A percentile compares a stretch with the other conserved stretches of the same genome.
These are phyloP conservation scores for Pythium biforme DNA, from an alignment of 352 stramenopile genomes.

Conservation along the genomic window DNA sequence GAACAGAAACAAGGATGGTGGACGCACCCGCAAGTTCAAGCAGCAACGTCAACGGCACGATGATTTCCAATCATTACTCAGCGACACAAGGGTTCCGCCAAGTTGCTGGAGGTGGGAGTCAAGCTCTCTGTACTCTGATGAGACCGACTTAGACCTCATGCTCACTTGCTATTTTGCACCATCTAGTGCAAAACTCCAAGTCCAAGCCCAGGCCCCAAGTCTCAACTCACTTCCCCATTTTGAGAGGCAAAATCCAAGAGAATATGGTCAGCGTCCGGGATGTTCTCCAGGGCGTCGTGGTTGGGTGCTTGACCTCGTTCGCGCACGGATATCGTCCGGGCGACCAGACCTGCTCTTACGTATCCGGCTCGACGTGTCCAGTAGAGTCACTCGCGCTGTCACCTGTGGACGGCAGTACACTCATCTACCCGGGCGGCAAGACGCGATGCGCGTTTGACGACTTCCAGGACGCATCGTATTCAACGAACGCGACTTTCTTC, in stretches of 20 bases:
- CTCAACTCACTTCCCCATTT: too few relatives aligned
- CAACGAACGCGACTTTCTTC: constrained; percentile 47
- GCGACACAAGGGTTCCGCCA: too few relatives aligned
- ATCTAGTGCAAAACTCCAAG: too few relatives aligned
- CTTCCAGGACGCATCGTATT: constrained; percentile 32
- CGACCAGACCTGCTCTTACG: constrained; percentile 17
- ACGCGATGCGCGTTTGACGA: constrained; percentile 51
- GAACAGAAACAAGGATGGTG: background rate
- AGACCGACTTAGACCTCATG: too few relatives aligned
- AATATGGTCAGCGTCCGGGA: too few relatives aligned
- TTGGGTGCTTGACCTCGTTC: background rate
- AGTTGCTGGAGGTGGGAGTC: too few relatives aligned
- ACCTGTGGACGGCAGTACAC: constrained; percentile 29
- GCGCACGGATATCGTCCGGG: constrained; percentile 11
- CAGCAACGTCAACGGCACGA: background rate
- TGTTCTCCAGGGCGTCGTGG: too few relatives aligned
- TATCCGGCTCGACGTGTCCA: background rate
- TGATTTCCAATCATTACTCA: background rate
- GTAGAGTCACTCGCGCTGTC: constrained; percentile 22
- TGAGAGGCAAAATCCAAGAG: too few relatives aligned
- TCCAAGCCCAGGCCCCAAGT: too few relatives aligned
- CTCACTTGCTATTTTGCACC: too few relatives aligned
- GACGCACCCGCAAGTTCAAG: background rate
- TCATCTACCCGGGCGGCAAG: constrained; percentile 49
- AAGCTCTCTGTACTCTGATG: too few relatives aligned